These are phyloP conservation scores for Fusarium liriodendri DNA, from an alignment of 2,329 filamentous ascomycete genomes.

Conservation along the genomic window DNA sequence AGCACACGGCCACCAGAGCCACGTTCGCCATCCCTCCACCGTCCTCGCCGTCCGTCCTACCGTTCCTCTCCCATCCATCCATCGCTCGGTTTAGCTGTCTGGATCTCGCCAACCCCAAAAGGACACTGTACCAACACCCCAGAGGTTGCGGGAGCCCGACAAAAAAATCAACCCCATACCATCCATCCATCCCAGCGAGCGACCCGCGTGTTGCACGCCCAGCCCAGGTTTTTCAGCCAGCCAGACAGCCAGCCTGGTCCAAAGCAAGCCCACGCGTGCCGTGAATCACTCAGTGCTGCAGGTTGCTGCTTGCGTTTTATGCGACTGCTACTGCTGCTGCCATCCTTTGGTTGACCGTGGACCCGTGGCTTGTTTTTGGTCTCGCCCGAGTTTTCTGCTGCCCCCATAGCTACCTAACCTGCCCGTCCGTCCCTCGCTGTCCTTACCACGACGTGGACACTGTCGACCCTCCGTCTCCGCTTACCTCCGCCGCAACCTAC, in stretches of 20 bases:
- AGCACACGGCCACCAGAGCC: conserved; percentile 29
- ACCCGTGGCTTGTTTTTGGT: conserved; percentile 42
- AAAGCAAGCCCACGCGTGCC: conserved; percentile 28
- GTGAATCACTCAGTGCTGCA: conserved; percentile 39
- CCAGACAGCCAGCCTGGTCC: conserved; percentile 14
- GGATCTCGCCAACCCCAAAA: background rate
- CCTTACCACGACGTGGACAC: conserved; percentile 42
- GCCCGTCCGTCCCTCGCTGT: conserved; percentile 11
- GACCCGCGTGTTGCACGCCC: conserved; percentile 19
- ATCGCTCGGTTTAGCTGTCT: background rate
- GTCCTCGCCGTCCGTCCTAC: conserved; percentile 4
- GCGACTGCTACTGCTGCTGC: conserved; percentile 44
- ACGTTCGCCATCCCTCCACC: conserved; percentile 26
- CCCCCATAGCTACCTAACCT: conserved; percentile 41
- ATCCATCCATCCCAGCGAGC: conserved; percentile 16
- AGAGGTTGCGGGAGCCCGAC: conserved; percentile 8
- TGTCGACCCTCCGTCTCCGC: conserved; percentile 40
- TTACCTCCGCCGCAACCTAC: conserved; percentile 38
- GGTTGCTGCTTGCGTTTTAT: conserved; percentile 48
- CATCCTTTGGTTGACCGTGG: conserved; percentile 45
- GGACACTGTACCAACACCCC: conserved; percentile 1
- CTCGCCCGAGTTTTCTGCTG: conserved; percentile 19
- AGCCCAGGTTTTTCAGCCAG: conserved; percentile 18
- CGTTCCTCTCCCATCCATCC: background rate
- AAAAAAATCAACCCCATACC: conserved; percentile 21